phyloP scores from a whole-genome alignment of 495 filamentous ascomycete species.

The Xylaria sp. region DNA sequence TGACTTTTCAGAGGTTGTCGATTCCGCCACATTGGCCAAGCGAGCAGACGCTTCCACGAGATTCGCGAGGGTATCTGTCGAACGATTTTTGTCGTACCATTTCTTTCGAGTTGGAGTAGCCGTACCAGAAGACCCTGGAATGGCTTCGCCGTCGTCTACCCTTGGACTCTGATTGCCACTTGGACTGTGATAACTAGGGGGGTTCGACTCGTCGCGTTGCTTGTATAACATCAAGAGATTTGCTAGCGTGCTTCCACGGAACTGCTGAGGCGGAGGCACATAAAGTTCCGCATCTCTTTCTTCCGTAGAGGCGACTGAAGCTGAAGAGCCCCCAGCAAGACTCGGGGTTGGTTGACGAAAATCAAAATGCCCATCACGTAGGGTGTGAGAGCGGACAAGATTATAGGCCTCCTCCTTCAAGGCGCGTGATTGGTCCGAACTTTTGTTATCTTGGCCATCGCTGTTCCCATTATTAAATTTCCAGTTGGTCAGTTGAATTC shows the following conservation, averaged over 20 bases:
- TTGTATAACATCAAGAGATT: constrained; percentile 80
- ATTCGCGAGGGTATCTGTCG: constrained; percentile 56
- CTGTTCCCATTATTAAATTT: constrained; percentile 34
- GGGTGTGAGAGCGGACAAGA: constrained; percentile 61
- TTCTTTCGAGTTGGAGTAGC: constrained; percentile 57
- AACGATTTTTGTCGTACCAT: constrained; percentile 65
- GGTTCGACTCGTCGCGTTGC: constrained; percentile 38
- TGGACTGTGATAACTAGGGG: constrained; percentile 33
- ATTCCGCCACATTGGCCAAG: constrained; percentile 51
- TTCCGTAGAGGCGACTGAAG: constrained; percentile 65
- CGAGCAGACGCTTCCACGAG: constrained; percentile 65
- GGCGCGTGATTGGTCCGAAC: constrained; percentile 37
- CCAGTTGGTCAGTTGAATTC: constrained; percentile 31
- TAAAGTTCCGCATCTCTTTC: constrained; percentile 69
- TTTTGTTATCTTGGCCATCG: constrained; percentile 34
- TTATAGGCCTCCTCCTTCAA: constrained; percentile 52
- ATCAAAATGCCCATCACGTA: constrained; percentile 30
- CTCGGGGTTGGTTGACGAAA: constrained; percentile 30
- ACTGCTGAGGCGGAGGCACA: constrained; percentile 70
- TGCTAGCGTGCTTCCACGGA: constrained; percentile 77
- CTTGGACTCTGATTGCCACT: constrained; percentile 29
- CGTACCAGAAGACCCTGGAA: constrained; percentile 52
- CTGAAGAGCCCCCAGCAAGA: constrained; percentile 56
- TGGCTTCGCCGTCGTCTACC: constrained; percentile 39
- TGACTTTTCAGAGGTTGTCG: constrained; percentile 32